A percentile compares a stretch with the other conserved stretches of the same genome.
These are phyloP conservation scores for Jaltomata sinuosa DNA, from an alignment of 257 asterid genomes.

Conservation along the genomic window DNA sequence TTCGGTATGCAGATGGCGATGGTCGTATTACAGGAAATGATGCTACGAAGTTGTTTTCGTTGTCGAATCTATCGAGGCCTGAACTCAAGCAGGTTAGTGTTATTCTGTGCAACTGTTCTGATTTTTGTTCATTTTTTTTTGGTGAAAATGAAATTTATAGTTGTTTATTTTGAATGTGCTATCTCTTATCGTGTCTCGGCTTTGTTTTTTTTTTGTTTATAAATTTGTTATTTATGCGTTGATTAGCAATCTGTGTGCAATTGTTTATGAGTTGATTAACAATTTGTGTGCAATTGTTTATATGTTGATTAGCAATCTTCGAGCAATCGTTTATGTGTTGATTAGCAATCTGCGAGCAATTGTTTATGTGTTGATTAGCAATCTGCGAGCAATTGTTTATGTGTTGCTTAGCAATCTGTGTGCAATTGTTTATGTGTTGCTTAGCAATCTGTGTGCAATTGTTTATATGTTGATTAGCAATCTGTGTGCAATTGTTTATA, in stretches of 20 bases:
- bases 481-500: not conserved
- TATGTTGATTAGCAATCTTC: not conserved
- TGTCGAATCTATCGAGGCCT: conserved; percentile 56
- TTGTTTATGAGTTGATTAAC: not conserved
- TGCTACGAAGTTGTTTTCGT: conserved; percentile 47
- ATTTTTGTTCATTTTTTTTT: not conserved
- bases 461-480: not conserved
- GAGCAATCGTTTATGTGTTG: not conserved
- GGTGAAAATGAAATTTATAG: not conserved
- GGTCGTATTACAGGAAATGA: conserved; percentile 80
- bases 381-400: not conserved
- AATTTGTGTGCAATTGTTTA: not conserved
- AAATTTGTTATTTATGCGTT: not conserved
- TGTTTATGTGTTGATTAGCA: not conserved
- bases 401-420: not conserved
- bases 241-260: not conserved
- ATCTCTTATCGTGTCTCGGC: not conserved
- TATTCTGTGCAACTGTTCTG: not conserved
- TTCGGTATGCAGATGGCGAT: conserved; percentile 53
- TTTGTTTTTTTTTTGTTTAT: not conserved
- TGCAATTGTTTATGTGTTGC: not conserved
- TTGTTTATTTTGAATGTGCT: not conserved
- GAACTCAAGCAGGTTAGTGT: conserved; percentile 70
- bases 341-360: not conserved
- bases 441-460: not conserved